phyloP scores from a whole-genome alignment of 192 early-diverging fungal genomes.

The Backusella sp. region DNA sequence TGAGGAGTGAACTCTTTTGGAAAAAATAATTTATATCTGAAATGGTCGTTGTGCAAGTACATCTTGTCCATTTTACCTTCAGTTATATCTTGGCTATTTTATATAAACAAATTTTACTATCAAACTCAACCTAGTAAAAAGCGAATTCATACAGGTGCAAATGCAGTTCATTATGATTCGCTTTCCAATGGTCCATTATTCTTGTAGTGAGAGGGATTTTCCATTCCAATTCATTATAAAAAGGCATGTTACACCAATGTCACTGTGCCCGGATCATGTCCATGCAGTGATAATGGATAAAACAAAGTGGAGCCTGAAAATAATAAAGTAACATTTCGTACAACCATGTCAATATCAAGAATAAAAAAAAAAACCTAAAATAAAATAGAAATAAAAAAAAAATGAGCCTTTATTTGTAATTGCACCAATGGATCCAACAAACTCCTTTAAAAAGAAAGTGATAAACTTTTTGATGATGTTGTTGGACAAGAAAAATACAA shows the following conservation, averaged over 20 bases:
- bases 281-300: neutral
- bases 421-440: neutral
- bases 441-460: neutral
- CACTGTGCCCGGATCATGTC: neutral
- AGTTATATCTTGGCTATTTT: too few species aligned
- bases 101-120: neutral
- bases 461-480: neutral
- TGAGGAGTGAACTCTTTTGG: conserved; percentile 42
- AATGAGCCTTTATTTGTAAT: neutral
- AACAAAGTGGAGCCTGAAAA: neutral
- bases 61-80: neutral
- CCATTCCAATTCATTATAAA: neutral
- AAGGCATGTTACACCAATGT: neutral
- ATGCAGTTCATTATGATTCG: too few species aligned
- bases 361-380: neutral
- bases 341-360: neutral
- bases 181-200: too few species aligned
- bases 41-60: neutral
- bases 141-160: neutral
- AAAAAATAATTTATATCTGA: neutral
- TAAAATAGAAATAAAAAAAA: neutral
- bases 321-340: neutral
- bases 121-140: neutral
- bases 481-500: neutral
- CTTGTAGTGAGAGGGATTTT: neutral